Base-by-base conservation (phyloP, 495 filamentous ascomycete genomes). In the Talaromyces borbonicus region DNA sequence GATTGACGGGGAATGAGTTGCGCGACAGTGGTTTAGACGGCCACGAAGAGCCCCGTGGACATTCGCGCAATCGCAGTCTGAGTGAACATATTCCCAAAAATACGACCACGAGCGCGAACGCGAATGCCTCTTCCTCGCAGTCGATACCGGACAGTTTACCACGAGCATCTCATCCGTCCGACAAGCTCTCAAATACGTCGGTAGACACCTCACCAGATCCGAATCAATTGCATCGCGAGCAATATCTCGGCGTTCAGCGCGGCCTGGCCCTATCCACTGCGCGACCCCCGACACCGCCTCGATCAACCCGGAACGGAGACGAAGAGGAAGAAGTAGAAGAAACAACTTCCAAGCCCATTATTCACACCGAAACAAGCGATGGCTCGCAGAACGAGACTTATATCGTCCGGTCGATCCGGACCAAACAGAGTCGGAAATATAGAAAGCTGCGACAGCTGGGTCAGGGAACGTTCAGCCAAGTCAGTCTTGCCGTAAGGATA, bases 391-490 rank as follows among this genome's bases (percentile, higher is more conserved):
- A 66, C 15, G 66, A 71, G 27, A 54, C 68, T 1, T 71, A 71
- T 33, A 61, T 61, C 8, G 68, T 71, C n/a, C 64, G 61, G 20
- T 71, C 68, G 5, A 55, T 71, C 22, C 63, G 66, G 19, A 69
- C 66, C 1, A 58, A 71, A 31, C 68, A 71, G 32, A 57, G 60
- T 9, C 58, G 68, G 8, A 57, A 64, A 51, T 98, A 86, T 77
- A 73, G 84, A 52, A 84, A 83, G 25, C 59, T 98, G 19, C 83
- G 81, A 43, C 66, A 82, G 52, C 72, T 98, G 8, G 92, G 92
- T 7, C 86, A 95, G 49, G 92, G 92, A 11, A 95, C 92, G 2
- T 98, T 98, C 61, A 95, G 89, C 62, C 85, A 85, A 52, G 92
- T 98, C 22, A 80, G 89, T 58, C 71, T 98, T 8, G 90, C 89